Evolutionary conservation across 1,284 basidiomycete species (phyloP).

Genomic region (Marasmius fiardii): DNA sequence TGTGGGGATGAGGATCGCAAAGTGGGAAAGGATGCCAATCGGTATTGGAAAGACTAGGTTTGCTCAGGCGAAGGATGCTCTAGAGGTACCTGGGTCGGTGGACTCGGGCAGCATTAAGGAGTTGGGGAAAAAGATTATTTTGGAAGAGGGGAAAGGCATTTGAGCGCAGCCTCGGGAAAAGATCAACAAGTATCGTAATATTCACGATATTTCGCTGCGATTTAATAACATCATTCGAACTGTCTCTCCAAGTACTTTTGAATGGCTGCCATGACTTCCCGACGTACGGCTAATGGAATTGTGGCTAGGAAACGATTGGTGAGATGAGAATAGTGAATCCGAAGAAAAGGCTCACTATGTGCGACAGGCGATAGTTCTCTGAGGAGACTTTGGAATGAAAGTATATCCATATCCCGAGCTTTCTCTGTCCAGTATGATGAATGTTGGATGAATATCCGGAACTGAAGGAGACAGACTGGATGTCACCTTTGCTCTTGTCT

Average conservation of each 20-base stretch:
- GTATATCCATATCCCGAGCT: constrained; percentile 1
- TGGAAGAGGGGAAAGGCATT: constrained; percentile 32
- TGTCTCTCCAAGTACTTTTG: constrained; percentile 5
- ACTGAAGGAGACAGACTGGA: not conserved
- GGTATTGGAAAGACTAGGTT: constrained; percentile 55
- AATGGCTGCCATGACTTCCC: constrained; percentile 1
- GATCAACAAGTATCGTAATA: not conserved
- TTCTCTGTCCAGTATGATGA: not conserved
- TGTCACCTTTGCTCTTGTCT: constrained; percentile 3
- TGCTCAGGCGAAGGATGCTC: constrained; percentile 27
- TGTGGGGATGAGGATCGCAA: constrained; percentile 81
- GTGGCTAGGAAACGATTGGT: not conserved
- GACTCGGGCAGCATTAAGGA: constrained; percentile 14
- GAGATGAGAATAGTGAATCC: not conserved
- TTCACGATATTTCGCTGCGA: not conserved
- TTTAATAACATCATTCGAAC: constrained; percentile 1
- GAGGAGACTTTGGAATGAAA: not conserved
- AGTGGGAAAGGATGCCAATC: constrained; percentile 72
- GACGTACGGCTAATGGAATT: constrained; percentile 3
- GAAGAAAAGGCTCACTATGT: not conserved
- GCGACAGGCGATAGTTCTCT: not conserved
- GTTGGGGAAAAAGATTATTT: constrained; percentile 44
- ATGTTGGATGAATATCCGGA: not conserved
- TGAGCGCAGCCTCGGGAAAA: not conserved
- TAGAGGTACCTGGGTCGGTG: constrained; percentile 23